These are phyloP conservation scores for Eustoma russellianum DNA, from an alignment of 257 asterid species.

Conservation along the genomic window DNA sequence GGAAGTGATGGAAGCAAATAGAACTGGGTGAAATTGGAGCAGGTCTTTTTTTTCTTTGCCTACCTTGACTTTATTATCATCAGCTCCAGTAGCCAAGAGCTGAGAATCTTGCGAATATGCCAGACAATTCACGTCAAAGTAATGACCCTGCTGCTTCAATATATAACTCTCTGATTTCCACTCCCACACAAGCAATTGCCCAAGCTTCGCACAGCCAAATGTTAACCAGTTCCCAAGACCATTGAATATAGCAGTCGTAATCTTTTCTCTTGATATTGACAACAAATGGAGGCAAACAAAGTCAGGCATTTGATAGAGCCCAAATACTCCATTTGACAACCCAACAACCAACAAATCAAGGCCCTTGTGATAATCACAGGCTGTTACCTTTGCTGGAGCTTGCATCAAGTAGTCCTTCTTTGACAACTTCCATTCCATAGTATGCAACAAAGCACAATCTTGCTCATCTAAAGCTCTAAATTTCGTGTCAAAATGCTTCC, in stretches of 20 bases:
- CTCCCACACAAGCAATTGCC: conserved; percentile 99
- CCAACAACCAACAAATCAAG: conserved; percentile 89
- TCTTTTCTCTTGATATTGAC: conserved; percentile 81
- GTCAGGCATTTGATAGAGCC: conserved; percentile 95
- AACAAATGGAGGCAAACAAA: conserved; percentile 78
- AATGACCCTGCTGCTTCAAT: conserved; percentile 98
- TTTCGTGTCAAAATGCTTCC: conserved; percentile 42
- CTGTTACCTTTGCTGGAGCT: conserved; percentile 61
- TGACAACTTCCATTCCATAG: conserved; percentile 58
- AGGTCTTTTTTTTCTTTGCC: conserved; percentile 6
- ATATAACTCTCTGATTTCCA: conserved; percentile 96
- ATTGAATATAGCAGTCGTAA: conserved; percentile 74
- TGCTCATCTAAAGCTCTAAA: conserved; percentile 28
- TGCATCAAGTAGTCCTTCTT: conserved; percentile 82
- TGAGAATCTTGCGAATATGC: conserved; percentile 95
- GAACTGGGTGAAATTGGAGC: conserved; percentile 1
- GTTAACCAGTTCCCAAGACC: conserved; percentile 90
- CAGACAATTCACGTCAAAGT: conserved; percentile 88
- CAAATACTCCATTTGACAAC: conserved; percentile 91
- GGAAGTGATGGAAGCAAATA: background rate
- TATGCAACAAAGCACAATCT: conserved; percentile 35
- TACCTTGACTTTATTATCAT: conserved; percentile 96
- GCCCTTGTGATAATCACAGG: conserved; percentile 84
- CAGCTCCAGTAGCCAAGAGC: conserved; percentile 95
- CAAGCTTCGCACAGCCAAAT: conserved; percentile 91